Conservation (phyloP, 2,329 filamentous ascomycete species). For the Fusarium humuli region DNA sequence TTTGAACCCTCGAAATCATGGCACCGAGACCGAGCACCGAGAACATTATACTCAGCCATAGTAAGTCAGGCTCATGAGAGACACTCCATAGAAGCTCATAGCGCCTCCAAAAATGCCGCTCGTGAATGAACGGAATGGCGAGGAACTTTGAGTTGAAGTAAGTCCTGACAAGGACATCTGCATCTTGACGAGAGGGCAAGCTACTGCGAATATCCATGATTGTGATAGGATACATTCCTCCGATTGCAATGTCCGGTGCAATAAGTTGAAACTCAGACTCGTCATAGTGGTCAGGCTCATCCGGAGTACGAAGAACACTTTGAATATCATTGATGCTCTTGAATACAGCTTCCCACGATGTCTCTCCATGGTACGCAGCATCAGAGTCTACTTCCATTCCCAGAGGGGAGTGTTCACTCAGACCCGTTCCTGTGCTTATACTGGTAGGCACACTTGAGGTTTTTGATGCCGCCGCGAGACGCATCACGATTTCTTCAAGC, state of each 20-base stretch:
- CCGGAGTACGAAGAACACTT: constrained; percentile 47
- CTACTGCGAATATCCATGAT: constrained; percentile 49
- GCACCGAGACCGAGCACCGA: constrained; percentile 59
- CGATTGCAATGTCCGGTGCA: constrained; percentile 51
- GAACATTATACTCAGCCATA: constrained; percentile 65
- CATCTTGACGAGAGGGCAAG: constrained; percentile 53
- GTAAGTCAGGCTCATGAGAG: constrained; percentile 54
- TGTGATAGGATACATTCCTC: constrained; percentile 44
- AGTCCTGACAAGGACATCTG: constrained; percentile 51
- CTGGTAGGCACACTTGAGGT: not conserved
- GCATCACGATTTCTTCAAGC: constrained; percentile 57
- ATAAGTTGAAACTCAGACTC: constrained; percentile 23
- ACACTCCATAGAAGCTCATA: constrained; percentile 62
- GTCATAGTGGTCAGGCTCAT: constrained; percentile 11
- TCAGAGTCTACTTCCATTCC: constrained; percentile 24
- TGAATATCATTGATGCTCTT: constrained; percentile 58
- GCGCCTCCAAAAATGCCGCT: constrained; percentile 59
- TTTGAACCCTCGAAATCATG: constrained; percentile 51
- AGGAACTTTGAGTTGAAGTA: constrained; percentile 57
- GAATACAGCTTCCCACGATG: constrained; percentile 57
- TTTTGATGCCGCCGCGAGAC: constrained; percentile 45
- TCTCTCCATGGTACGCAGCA: constrained; percentile 52
- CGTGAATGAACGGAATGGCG: constrained; percentile 55
- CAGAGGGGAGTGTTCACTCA: not conserved
- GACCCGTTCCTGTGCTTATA: not conserved